Base-by-base conservation (phyloP, 2,329 filamentous ascomycete species). In the Monosporascus cannonballus region DNA sequence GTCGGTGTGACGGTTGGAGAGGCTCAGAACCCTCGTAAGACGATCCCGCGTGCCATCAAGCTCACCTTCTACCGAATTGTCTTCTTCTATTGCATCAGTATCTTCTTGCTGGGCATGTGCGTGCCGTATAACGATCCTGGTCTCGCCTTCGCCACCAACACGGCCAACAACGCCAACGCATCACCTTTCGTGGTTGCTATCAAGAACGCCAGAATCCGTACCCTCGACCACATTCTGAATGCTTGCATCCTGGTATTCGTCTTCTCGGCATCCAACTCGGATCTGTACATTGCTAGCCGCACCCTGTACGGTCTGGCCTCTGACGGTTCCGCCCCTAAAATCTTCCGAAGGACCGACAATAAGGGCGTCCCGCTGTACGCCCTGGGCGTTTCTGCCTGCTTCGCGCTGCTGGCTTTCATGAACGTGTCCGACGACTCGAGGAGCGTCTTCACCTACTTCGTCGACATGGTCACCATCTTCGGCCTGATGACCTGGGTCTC, bases 51-150 rank as follows among this genome's bases (percentile, higher is more conserved):
- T 54, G 88, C 87, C 50, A 91, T 91, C 75, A 87, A 84, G 67
- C 77, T 90, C 48, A 91, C 87, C 59, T 92, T 92, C 71, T 92
- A 82, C 74, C 88, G 89, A 53, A 92, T 93, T 67, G 71, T 90
- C 59, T 75, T 92, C 73, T 93, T 93, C 76, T 93, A 93, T 75
- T 78, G 84, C 62, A 69, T 90, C 54, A 85, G 81, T 22, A 86
- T 91, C 37, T 78, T 93, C 50, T 77, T 92, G 49, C 75, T 93
- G 51, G 88, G 88, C 64, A 89, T 90, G 78, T 77, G 87, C 49
- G 85, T 93, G 4, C 86, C 87, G 1, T 92, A 87, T 75, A 72
- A 92, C 75, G 81, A 80, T 39, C 0, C 57, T 0, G 68, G 80
- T 0, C 82, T 90, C 5, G 69, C 73, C 22, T 84, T 85, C 57